These are phyloP conservation scores for Plasmodium knowlesi DNA, from an alignment of 169 alveolate species.

Conservation along the genomic window DNA sequence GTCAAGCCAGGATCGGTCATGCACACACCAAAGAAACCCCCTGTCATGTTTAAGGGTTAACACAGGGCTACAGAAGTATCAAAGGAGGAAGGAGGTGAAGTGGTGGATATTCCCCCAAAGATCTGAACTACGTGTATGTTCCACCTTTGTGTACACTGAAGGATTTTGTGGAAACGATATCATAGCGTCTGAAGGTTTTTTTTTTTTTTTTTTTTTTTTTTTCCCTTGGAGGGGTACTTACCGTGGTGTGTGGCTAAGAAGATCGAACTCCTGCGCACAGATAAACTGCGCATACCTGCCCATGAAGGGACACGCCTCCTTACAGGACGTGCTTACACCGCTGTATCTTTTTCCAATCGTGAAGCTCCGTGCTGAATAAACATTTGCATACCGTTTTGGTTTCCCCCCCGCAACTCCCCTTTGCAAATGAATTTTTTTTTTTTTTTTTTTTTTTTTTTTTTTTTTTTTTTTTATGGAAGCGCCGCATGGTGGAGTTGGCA, in stretches of 20 bases:
- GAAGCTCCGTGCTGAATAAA: background rate
- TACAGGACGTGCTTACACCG: background rate
- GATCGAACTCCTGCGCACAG: background rate
- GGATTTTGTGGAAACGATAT: background rate
- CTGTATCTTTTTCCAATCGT: background rate
- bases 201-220: too few species aligned
- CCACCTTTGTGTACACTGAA: background rate
- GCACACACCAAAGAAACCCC: slow-evolving; percentile 46
- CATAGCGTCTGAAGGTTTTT: background rate
- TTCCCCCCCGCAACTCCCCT: background rate
- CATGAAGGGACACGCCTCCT: background rate
- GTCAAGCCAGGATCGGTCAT: slow-evolving; percentile 84
- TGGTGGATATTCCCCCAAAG: too few species aligned
- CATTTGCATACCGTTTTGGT: background rate
- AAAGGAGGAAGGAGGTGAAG: too few species aligned
- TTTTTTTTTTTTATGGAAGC: too few species aligned
- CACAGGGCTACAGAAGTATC: background rate
- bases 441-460: too few species aligned
- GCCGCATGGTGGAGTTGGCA: background rate
- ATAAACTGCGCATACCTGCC: background rate
- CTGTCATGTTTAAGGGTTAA: slow-evolving; percentile 27
- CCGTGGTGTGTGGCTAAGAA: background rate
- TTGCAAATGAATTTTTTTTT: background rate
- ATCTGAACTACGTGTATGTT: too few species aligned
- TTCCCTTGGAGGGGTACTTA: background rate